A percentile compares a stretch with the other conserved stretches of the same genome.
phyloP scores from a whole-genome alignment of 352 stramenopile species.

The Thalassiosira sp. region DNA sequence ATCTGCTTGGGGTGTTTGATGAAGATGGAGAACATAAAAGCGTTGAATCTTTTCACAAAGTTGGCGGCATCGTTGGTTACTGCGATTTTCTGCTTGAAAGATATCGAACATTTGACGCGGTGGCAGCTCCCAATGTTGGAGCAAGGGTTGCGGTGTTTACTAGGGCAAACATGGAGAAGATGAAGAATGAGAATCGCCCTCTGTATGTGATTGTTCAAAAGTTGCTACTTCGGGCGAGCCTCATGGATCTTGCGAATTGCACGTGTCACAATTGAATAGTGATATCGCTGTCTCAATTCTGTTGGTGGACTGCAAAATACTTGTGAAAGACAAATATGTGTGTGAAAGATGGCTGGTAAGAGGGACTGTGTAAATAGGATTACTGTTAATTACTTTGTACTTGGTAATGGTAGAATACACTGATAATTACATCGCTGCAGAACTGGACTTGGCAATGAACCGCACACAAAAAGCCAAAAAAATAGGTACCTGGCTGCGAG shows the following conservation, averaged over 20 bases:
- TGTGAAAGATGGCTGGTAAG: no score
- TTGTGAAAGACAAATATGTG: no score
- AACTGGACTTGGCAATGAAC: no score
- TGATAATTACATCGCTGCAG: no score
- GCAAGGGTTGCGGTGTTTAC: conserved; percentile 67
- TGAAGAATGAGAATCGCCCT: conserved; percentile 54
- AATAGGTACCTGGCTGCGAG: no score
- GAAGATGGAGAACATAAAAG: conserved; percentile 13
- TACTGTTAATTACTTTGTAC: no score
- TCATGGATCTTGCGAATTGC: conserved; percentile 67
- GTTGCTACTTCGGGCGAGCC: conserved; percentile 62
- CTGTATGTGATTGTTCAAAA: conserved; percentile 62
- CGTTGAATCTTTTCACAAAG: conserved; percentile 34
- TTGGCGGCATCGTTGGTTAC: conserved; percentile 45
- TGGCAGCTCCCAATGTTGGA: conserved; percentile 20
- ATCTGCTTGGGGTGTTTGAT: conserved; percentile 15
- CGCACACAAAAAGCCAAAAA: no score
- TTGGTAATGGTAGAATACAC: no score
- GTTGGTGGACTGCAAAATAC: neutral
- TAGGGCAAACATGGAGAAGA: conserved; percentile 45
- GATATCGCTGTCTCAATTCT: neutral
- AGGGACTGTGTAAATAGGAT: no score
- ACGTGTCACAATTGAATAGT: conserved; percentile 32
- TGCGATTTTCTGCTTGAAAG: conserved; percentile 40
- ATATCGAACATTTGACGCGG: conserved; percentile 39